A percentile compares a stretch with the other conserved stretches of the same genome.
Evolutionary conservation across 2,329 filamentous ascomycete species (phyloP).

Genomic region (Fusarium pseudonygamai): DNA sequence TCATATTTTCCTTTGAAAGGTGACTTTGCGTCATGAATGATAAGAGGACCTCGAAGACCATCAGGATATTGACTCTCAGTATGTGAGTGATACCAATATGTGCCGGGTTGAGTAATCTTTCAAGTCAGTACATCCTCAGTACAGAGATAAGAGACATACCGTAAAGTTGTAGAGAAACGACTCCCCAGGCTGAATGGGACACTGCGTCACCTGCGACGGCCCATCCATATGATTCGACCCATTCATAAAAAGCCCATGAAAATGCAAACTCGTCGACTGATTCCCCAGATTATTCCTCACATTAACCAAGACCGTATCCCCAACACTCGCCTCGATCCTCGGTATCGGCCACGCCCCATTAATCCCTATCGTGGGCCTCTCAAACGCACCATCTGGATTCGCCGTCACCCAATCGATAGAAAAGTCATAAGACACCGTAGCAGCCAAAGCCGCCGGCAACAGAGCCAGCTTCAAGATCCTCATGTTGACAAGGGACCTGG

Average conservation of each 20-base stretch:
- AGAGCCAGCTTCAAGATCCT: background rate
- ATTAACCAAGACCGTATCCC: conserved; percentile 69
- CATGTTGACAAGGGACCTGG: conserved; percentile 6
- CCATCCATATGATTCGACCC: conserved; percentile 78
- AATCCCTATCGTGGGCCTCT: conserved; percentile 77
- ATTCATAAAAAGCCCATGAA: conserved; percentile 77
- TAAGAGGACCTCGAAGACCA: conserved; percentile 70
- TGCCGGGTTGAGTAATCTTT: conserved; percentile 71
- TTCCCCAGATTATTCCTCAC: conserved; percentile 69
- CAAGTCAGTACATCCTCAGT: background rate
- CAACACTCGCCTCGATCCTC: conserved; percentile 67
- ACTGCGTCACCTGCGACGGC: conserved; percentile 72
- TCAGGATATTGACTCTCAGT: conserved; percentile 75
- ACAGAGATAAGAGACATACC: conserved; percentile 48
- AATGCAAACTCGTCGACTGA: conserved; percentile 71
- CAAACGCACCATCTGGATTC: conserved; percentile 74
- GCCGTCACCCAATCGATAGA: conserved; percentile 76
- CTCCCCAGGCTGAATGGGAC: conserved; percentile 69
- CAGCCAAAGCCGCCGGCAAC: conserved; percentile 42
- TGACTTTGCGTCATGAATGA: conserved; percentile 69
- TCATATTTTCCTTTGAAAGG: conserved; percentile 68
- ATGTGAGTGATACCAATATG: conserved; percentile 84
- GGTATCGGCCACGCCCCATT: conserved; percentile 82
- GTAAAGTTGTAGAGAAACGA: conserved; percentile 77
- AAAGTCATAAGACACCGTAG: conserved; percentile 69